Evolutionary conservation across 2,329 filamentous ascomycete genomes (phyloP).

Genomic region (Phoma sp.): DNA sequence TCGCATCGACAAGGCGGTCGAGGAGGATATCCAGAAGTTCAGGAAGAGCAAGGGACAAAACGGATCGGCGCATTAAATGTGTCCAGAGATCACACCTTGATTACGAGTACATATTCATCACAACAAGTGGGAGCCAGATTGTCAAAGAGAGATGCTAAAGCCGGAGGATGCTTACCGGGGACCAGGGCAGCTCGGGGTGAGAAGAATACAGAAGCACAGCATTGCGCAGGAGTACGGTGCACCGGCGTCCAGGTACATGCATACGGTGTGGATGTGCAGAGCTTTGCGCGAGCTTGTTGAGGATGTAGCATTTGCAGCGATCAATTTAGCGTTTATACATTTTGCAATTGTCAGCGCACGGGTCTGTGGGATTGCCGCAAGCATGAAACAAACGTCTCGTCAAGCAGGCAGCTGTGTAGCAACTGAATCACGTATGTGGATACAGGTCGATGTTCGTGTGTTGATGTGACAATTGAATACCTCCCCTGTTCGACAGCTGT

Average conservation of each 20-base stretch:
- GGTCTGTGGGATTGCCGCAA: not conserved
- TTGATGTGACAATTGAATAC: too few relatives aligned
- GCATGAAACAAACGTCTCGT: not conserved
- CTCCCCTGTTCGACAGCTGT: not conserved
- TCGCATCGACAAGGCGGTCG: constrained; percentile 78
- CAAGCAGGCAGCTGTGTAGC: too few relatives aligned
- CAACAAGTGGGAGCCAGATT: too few relatives aligned
- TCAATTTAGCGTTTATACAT: constrained; percentile 10
- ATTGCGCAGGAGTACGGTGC: constrained; percentile 36
- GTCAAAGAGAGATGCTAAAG: too few relatives aligned
- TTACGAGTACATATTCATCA: too few relatives aligned
- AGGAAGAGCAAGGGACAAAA: constrained; percentile 62
- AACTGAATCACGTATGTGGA: too few relatives aligned
- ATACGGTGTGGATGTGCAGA: not conserved
- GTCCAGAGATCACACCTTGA: too few relatives aligned
- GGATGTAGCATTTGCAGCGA: constrained; percentile 14
- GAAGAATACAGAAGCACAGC: constrained; percentile 20
- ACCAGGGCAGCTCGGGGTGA: not conserved
- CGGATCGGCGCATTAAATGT: constrained; percentile 31
- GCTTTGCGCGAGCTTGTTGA: constrained; percentile 1
- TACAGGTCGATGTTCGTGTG: too few relatives aligned
- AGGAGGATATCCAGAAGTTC: constrained; percentile 78
- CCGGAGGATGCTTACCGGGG: too few relatives aligned
- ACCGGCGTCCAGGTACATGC: constrained; percentile 17
- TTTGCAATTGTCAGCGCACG: not conserved